Conservation (phyloP, 106 monocot species). For the Cymbidium sinense region DNA sequence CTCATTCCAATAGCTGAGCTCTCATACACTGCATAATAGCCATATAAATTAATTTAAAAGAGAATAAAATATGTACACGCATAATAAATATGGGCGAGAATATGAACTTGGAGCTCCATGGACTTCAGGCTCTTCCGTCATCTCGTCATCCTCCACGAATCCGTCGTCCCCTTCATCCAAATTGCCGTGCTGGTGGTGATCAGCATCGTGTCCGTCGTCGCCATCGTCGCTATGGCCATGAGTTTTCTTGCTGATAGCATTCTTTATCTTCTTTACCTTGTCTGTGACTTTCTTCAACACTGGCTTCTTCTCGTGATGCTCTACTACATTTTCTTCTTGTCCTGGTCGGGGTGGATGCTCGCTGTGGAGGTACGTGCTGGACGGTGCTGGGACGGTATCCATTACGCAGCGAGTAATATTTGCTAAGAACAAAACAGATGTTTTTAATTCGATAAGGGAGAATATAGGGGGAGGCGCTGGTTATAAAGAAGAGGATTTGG, state of each 20-base stretch:
- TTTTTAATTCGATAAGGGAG: too few relatives aligned
- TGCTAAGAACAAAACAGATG: too few relatives aligned
- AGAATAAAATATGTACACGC: too few relatives aligned
- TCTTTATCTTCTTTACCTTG: slow-evolving; percentile 52
- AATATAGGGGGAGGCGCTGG: too few relatives aligned
- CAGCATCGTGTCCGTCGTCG: neutral
- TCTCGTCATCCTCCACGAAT: slow-evolving; percentile 27
- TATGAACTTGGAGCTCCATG: slow-evolving; percentile 29
- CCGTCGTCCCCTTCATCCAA: slow-evolving; percentile 29
- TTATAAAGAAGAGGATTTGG: too few relatives aligned
- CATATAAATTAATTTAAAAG: neutral
- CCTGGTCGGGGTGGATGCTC: too few relatives aligned
- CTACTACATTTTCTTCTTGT: slow-evolving; percentile 12
- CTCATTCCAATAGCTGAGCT: neutral
- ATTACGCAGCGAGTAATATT: too few relatives aligned
- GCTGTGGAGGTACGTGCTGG: too few relatives aligned
- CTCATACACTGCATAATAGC: neutral
- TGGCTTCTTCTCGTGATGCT: slow-evolving; percentile 39
- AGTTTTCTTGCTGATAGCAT: slow-evolving; percentile 18
- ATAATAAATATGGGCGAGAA: neutral
- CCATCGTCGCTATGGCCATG: slow-evolving; percentile 7
- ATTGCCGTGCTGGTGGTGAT: slow-evolving; percentile 3
- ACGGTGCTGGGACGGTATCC: too few relatives aligned
- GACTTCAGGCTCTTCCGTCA: slow-evolving; percentile 19
- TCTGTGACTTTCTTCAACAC: slow-evolving; percentile 45